Base-by-base conservation (phyloP, 768 basidiomycete species). In the Mycena albidolilacea region DNA sequence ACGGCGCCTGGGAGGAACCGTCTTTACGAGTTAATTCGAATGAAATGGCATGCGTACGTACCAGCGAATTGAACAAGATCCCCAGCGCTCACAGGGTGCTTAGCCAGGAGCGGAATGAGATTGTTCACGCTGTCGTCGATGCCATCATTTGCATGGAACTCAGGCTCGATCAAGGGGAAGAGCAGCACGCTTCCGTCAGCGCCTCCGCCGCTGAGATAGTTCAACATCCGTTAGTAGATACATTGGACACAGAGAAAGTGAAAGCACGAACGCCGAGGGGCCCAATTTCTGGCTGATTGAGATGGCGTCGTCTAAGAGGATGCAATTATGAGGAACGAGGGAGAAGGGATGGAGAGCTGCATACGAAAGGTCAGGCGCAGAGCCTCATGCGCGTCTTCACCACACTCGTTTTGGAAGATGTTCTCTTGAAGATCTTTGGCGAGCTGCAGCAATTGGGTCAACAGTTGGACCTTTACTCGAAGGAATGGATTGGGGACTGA, bases 1-100 rank as follows among this genome's bases (percentile, higher is more conserved):
- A 63, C 82, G 80, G 23, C 80, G 74, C 76, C 59, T 81, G 7
- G 15, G 78, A 78, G 70, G 79, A 43, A 43, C 41, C 2, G 23
- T 3, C 6, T 19, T 15, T 38, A 35, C 23, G 3, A 5, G 62
- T 15, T 5, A 30, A 54, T 19, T 19, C 17, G 12, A 15, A 19
- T 23, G 21, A 15, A 0, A 7, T 14, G 1, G 15, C 4, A 35
- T 19, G 6, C 10, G 15, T n/a, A 35, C 52, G 19, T 35, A 64
- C 69, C 69, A 38, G 70, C 63, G 19, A 71, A 71, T 43, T 71
- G 70, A 39, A 71, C 64, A 10, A 71, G 63, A 50, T 71, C 70
- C 3, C 63, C 70, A 78, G 67, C 80, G 74, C 70, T 81, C 78
- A 78, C 39, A 17, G 21, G 43, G 57, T 52, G 30, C n/a, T 39